Evolutionary conservation across 169 alveolate species (phyloP), one percentile per base, ranked within the genome.

Genomic region (Cryptosporidium sp.): DNA sequence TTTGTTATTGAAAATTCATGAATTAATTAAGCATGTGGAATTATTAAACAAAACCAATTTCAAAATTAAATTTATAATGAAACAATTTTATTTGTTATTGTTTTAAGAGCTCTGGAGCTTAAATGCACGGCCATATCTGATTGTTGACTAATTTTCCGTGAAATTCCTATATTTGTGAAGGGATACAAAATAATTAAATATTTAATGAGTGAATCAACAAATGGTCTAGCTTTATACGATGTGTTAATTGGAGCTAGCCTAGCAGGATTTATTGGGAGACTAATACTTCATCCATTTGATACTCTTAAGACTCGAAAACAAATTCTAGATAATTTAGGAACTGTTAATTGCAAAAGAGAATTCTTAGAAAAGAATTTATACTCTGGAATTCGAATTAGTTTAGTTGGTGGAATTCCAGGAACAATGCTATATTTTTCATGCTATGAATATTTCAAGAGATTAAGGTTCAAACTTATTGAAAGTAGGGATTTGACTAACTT

Each of bases 241-340:
- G 7, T 68, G 7, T 31, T 68, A 7, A 41, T 68, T 37, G 29
- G 52, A 37, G 5, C 59, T 12, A 33, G n/a, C 18, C 7, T 68
- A 37, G 73, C 74, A 33, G 52, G 74, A 37, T 68, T 68, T 35
- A 10, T 33, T 10, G 74, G 74, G 5, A 26, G 74, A 33, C 8
- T 33, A 33, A 68, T 68, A 37, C 10, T 41, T 1, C 74, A 68
- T 8, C n/a, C 52, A 29, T 12, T 68, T 37, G 74, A 37, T 12
- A 68, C 59, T 23, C 14, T 68, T 2, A 68, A 68, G 37, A 68
- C 52, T 3, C 59, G 58, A 37, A 21, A 37, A 35, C 48, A 68
- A 68, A 37, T 41, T 23, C 29, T 12, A 37, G 8, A 37, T 14
- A 29, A 68, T 23, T 21, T 61, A 6, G 33, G 9, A 61, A 12